A percentile compares a stretch with the other conserved stretches of the same genome.
Conservation (phyloP, 23 red algal genomes). For the Gracilaria vermiculophylla region DNA sequence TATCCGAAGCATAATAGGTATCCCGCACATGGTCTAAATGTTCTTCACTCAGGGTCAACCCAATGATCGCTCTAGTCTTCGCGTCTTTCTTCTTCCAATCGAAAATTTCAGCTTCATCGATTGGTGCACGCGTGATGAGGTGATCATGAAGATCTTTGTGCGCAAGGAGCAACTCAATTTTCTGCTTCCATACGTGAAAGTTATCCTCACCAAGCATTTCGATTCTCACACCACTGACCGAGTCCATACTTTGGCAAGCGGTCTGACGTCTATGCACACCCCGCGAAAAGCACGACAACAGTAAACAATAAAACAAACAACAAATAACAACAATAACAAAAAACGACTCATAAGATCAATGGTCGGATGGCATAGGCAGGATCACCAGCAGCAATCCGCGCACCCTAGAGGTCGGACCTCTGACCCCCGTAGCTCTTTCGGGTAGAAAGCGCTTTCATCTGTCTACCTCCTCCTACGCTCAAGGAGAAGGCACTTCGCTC, state of each 20-base stretch:
- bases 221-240: conserved; percentile 14
- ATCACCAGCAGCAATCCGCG: too few species aligned
- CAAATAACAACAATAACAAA: too few species aligned
- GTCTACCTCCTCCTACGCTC: too few species aligned
- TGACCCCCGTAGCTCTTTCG: conserved; percentile 18
- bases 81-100: neutral
- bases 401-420: neutral
- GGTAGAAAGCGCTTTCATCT: conserved; percentile 22
- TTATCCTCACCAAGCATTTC: conserved; percentile 13
- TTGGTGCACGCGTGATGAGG: too few species aligned
- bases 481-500: conserved; percentile 3
- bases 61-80: conserved; percentile 20
- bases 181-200: conserved; percentile 36
- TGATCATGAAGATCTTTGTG: too few species aligned
- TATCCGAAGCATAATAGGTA: too few species aligned
- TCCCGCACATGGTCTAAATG: conserved; percentile 21
- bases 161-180: too few species aligned
- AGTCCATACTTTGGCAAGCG: neutral
- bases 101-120: neutral
- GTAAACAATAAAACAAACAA: too few species aligned
- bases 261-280: too few species aligned
- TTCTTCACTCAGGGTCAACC: neutral
- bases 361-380: too few species aligned
- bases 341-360: too few species aligned
- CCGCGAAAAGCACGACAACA: neutral